Evolutionary conservation across 805 yeast species (phyloP).

Genomic region (Pichia deserticola): DNA sequence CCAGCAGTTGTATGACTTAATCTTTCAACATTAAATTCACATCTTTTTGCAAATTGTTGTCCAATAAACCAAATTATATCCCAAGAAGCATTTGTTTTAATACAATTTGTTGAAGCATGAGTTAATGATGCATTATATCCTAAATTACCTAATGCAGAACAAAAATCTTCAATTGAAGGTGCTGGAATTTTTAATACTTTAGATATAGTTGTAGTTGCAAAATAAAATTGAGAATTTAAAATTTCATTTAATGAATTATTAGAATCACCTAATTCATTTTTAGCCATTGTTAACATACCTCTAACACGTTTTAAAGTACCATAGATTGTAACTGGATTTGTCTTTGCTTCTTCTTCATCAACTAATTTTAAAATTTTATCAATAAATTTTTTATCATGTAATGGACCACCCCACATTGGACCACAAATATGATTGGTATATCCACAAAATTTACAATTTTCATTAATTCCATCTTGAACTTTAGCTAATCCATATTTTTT

Average conservation of each 20-base stretch:
- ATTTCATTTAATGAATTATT: constrained; percentile 6
- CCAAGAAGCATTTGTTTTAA: constrained; percentile 91
- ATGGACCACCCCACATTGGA: constrained; percentile 88
- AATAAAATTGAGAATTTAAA: constrained; percentile 61
- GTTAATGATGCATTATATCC: constrained; percentile 81
- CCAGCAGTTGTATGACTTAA: constrained; percentile 50
- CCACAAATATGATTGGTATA: constrained; percentile 75
- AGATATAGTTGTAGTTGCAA: constrained; percentile 70
- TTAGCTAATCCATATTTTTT: constrained; percentile 51
- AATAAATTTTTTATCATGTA: constrained; percentile 68
- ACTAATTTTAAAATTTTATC: constrained; percentile 52
- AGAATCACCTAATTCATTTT: constrained; percentile 44
- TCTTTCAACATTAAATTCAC: constrained; percentile 34
- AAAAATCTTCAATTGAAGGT: constrained; percentile 65
- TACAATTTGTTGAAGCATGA: constrained; percentile 78
- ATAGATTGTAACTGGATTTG: constrained; percentile 47
- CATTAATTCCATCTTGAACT: constrained; percentile 50
- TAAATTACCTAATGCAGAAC: constrained; percentile 75
- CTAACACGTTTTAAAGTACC: constrained; percentile 77
- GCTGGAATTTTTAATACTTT: constrained; percentile 75
- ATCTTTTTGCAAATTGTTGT: constrained; percentile 50
- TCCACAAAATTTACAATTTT: constrained; percentile 64
- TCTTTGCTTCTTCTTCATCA: constrained; percentile 20
- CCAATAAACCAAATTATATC: constrained; percentile 66
- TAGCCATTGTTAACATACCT: constrained; percentile 88